A percentile compares a stretch with the other conserved stretches of the same genome.
phyloP scores from a whole-genome alignment of 2,329 filamentous ascomycete species.

The Trichoderma asperellum region DNA sequence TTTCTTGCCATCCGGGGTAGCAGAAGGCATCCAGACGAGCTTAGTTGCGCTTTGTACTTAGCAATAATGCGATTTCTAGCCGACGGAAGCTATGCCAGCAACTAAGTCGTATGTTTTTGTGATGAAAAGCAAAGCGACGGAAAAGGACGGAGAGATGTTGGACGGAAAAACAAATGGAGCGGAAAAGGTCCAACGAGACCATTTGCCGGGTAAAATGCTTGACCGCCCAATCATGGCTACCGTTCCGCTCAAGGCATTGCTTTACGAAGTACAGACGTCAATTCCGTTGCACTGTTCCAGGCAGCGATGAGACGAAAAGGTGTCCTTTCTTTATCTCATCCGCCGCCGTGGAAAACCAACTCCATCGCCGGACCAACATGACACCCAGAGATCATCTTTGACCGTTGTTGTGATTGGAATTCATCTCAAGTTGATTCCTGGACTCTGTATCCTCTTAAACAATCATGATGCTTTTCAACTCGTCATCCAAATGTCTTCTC shows the following conservation, averaged over 20 bases:
- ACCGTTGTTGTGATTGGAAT: background rate
- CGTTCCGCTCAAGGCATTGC: background rate
- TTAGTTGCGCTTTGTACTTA: background rate
- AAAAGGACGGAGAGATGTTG: background rate
- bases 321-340: background rate
- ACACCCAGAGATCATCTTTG: background rate
- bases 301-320: background rate
- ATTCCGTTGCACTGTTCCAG: background rate
- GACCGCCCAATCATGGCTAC: background rate
- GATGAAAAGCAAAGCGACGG: background rate
- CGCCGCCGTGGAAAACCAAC: background rate
- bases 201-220: conserved; percentile 13
- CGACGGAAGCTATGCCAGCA: conserved; percentile 4
- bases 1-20: background rate
- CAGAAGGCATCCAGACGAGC: background rate
- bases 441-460: background rate
- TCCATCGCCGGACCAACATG: background rate
- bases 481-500: background rate
- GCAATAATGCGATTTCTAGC: background rate
- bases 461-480: background rate
- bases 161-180: conserved; percentile 16
- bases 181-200: conserved; percentile 7
- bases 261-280: background rate
- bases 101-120: background rate
- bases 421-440: background rate